These are phyloP conservation scores for Musa balbisiana DNA, from an alignment of 202 grass and related monocot genomes.

Conservation along the genomic window DNA sequence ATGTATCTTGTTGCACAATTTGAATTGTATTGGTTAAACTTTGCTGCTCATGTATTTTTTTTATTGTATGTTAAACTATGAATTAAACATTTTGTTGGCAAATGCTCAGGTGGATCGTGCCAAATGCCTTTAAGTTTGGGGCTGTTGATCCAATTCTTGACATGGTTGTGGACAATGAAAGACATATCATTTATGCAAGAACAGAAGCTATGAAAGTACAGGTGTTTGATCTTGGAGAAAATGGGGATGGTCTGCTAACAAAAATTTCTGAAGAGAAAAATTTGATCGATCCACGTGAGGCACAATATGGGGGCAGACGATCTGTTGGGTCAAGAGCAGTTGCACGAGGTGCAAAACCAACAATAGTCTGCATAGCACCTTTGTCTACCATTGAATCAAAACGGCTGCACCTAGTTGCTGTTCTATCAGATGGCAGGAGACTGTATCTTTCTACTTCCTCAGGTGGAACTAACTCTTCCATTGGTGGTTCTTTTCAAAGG, in stretches of 20 bases:
- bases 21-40: background rate
- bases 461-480: slow-evolving; percentile 55
- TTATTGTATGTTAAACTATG: background rate
- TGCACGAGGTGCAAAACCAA: slow-evolving; percentile 50
- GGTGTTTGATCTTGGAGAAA: slow-evolving; percentile 82
- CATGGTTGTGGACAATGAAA: slow-evolving; percentile 90
- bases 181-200: slow-evolving; percentile 71
- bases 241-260: slow-evolving; percentile 56
- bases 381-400: slow-evolving; percentile 78
- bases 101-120: slow-evolving; percentile 74
- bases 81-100: background rate
- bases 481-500: slow-evolving; percentile 63
- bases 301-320: slow-evolving; percentile 50
- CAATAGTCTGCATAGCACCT: slow-evolving; percentile 68
- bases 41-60: slow-evolving; percentile 19
- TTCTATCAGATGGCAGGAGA: slow-evolving; percentile 94
- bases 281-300: slow-evolving; percentile 76
- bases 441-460: slow-evolving; percentile 66
- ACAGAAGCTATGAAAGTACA: slow-evolving; percentile 84
- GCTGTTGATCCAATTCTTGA: slow-evolving; percentile 82
- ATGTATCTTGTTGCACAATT: slow-evolving; percentile 14
- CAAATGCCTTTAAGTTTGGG: slow-evolving; percentile 90
- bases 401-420: slow-evolving; percentile 76
- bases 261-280: slow-evolving; percentile 92
- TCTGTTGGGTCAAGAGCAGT: slow-evolving; percentile 42